Evolutionary conservation across 139 green algal genomes (phyloP), one percentile per base, ranked within the genome.

Genomic region (Micromonas commoda): DNA sequence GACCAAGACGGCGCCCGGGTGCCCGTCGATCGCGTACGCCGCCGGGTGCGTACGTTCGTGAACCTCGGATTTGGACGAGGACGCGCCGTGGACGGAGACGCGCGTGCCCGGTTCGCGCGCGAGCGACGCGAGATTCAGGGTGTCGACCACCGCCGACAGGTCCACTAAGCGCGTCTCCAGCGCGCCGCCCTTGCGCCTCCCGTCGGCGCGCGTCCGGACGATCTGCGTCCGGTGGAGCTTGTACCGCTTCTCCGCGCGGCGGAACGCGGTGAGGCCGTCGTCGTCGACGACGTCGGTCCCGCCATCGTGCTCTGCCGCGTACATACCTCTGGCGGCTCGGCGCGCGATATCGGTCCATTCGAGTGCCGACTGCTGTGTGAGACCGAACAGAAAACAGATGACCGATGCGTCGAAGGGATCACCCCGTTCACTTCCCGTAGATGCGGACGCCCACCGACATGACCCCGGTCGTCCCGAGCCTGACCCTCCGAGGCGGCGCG

Each of bases 1-100:
- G 37, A 75, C 68, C 37, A 61, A 61, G 29, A 37, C 52, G n/a
- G 20, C 28, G 3, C 68, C 68, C 24, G 68, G 68, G 9, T 75
- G 68, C 2, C 33, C 66, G 24, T 54, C 32, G 31, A 73, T 34
- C 2, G 32, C 33, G 9, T 51, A 73, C 66, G 28, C 31, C 31
- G n/a, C n/a, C n/a, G n/a, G n/a, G n/a, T n/a, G n/a, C n/a, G n/a
- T n/a, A n/a, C n/a, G n/a, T n/a, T n/a, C n/a, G n/a, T n/a, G n/a
- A n/a, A n/a, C n/a, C n/a, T n/a, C n/a, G n/a, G n/a, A n/a, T n/a
- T n/a, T n/a, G 45, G 45, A 57, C 9, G 45, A 57, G 45, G 45
- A 57, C 9, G 45, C 45, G 45, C 16, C 45, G 45, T 16, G 45
- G 45, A 57, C 9, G n/a, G n/a, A n/a, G n/a, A n/a, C n/a, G n/a